Base-by-base conservation (phyloP, 179 eudicot genomes). In the Silene coronaria region DNA sequence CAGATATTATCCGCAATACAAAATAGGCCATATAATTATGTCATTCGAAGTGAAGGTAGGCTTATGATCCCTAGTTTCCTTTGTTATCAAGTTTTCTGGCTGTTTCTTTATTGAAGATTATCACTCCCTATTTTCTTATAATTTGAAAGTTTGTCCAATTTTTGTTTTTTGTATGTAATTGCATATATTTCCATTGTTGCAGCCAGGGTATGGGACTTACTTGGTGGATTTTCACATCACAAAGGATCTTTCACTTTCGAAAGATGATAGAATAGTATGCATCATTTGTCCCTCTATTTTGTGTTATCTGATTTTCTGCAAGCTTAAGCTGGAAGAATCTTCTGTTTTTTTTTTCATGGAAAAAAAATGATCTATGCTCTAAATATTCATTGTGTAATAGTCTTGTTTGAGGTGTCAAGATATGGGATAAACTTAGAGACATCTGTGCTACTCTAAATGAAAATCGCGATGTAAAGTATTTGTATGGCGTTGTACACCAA, bases 161-260 rank as follows among this genome's bases (percentile, higher is more conserved):
- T 24, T 27, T 4, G 55, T 51, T 27, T 14, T 2, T 70, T 51
- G 23, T 48, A n/a, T 51, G 27, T 48, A 26, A 46, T 48, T 26
- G 60, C 16, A 13, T 16, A 46, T 70, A 27, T 48, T 53, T 19
- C 22, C 61, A 80, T 61, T 70, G 48, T 72, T 91, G 86, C 86
- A 95, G 99, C 90, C 97, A 65, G 99, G 97, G 76, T 92, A 81
- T 73, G 97, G 85, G 69, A 80, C 90, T 34, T 88, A 80, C 85
- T 82, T 85, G 72, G 75, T 75, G 67, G 99, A 95, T 83, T 95
- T 95, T 82, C 89, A 83, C 74, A 86, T 95, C 73, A 75, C 88
- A 26, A 95, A 86, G 86, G 78, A 79, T 55, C 21, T 75, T 4
- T 73, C 38, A 27, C 27, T 59, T 66, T 78, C 89, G 30, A 77